Percentiles rank a stretch among this genome's conserved stretches.
phyloP scores from a whole-genome alignment of 148 eudicot genomes.

The Amaranthus hypochondriacus region DNA sequence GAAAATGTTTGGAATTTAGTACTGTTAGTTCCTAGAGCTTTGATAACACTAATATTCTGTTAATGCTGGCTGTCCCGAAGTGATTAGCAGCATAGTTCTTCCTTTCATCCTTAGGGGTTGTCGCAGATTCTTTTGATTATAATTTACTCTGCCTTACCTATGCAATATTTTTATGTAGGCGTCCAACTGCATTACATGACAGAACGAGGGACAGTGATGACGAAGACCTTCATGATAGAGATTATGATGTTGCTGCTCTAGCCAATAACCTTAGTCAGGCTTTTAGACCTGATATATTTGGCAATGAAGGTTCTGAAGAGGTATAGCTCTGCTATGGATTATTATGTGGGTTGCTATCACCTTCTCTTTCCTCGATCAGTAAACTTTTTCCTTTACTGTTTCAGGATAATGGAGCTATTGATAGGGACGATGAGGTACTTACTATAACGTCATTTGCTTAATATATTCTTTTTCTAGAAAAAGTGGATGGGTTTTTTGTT shows the following conservation, averaged over 20 bases:
- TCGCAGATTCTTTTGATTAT: neutral
- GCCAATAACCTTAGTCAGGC: constrained; percentile 90
- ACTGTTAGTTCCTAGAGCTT: neutral
- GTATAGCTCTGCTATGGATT: constrained; percentile 31
- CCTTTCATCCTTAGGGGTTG: constrained; percentile 1
- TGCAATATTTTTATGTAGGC: constrained; percentile 39
- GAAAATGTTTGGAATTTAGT: neutral
- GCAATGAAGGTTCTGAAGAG: constrained; percentile 67
- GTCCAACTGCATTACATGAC: constrained; percentile 91
- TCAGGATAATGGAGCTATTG: constrained; percentile 69
- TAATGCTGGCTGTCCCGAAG: neutral
- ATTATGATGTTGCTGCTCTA: constrained; percentile 83
- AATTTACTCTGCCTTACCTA: neutral
- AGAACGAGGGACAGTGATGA: constrained; percentile 95
- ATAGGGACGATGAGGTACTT: constrained; percentile 82
- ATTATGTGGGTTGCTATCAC: neutral
- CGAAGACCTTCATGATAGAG: constrained; percentile 83
- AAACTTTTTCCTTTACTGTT: constrained; percentile 16
- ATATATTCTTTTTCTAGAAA: neutral
- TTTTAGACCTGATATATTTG: constrained; percentile 58
- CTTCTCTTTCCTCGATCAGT: neutral
- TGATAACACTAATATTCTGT: neutral
- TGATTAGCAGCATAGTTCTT: neutral
- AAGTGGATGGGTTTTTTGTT: neutral
- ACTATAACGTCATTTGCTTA: neutral